Evolutionary conservation across 805 yeast species (phyloP).

Genomic region (Vanderwaltozyma yarrowii): DNA sequence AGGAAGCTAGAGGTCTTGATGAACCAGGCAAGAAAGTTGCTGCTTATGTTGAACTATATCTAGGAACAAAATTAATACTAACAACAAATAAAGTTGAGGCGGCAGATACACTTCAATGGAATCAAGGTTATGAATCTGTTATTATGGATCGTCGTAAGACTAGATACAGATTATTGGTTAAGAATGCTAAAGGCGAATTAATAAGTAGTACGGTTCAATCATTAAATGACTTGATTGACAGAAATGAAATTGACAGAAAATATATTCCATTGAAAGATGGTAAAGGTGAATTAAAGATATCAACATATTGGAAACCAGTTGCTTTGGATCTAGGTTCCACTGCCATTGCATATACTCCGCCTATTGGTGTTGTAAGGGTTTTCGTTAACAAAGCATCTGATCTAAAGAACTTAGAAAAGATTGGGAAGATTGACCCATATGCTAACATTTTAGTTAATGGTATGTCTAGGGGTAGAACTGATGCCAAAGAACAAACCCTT

Average conservation of each 20-base stretch:
- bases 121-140: constrained; percentile 52
- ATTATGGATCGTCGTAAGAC: constrained; percentile 62
- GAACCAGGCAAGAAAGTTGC: constrained; percentile 42
- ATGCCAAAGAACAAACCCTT: constrained; percentile 50
- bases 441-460: constrained; percentile 72
- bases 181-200: constrained; percentile 47
- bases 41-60: constrained; percentile 59
- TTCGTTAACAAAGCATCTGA: constrained; percentile 59
- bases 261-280: constrained; percentile 68
- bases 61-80: constrained; percentile 49
- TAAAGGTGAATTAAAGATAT: constrained; percentile 59
- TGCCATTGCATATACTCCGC: constrained; percentile 79
- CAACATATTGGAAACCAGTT: constrained; percentile 82
- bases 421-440: constrained; percentile 92
- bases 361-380: constrained; percentile 84
- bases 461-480: constrained; percentile 66
- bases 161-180: constrained; percentile 56
- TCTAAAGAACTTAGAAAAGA: constrained; percentile 72
- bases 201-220: constrained; percentile 52
- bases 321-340: constrained; percentile 56
- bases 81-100: constrained; percentile 40
- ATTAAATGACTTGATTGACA: constrained; percentile 59
- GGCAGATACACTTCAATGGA: constrained; percentile 63
- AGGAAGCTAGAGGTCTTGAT: constrained; percentile 29
- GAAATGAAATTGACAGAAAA: constrained; percentile 63